Percentiles rank a stretch among this genome's conserved stretches.
Conservation (phyloP, 2,329 filamentous ascomycete species). For the Penicillium sp. region DNA sequence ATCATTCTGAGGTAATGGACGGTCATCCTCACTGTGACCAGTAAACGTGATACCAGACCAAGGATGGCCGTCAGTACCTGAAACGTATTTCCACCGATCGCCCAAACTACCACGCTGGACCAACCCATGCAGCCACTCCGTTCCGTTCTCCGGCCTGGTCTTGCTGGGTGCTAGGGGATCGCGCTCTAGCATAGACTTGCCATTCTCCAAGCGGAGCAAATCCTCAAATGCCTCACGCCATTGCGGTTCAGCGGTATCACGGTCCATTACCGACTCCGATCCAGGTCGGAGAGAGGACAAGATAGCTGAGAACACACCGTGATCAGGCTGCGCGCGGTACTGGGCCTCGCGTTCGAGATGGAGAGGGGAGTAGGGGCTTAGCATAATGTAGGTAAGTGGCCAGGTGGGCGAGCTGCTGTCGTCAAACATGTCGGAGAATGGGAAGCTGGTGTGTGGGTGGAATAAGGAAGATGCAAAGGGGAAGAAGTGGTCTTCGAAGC, state of each 20-base stretch:
- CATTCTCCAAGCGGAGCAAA: constrained; percentile 51
- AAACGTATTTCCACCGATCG: constrained; percentile 25
- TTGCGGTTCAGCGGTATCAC: constrained; percentile 37
- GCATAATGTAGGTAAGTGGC: constrained; percentile 46
- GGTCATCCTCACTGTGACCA: constrained; percentile 9
- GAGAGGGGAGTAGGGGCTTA: constrained; percentile 57
- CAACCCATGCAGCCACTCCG: constrained; percentile 43
- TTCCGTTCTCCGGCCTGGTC: constrained; percentile 27
- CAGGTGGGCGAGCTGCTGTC: constrained; percentile 38
- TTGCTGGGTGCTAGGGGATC: constrained; percentile 24
- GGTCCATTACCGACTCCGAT: constrained; percentile 26
- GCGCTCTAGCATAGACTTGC: constrained; percentile 42
- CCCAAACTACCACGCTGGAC: constrained; percentile 45
- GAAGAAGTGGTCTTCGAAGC: constrained; percentile 30
- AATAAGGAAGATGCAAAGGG: constrained; percentile 31
- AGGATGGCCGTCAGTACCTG: constrained; percentile 21
- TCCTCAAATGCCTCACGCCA: constrained; percentile 63
- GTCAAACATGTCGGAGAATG: constrained; percentile 34
- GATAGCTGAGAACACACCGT: constrained; percentile 35
- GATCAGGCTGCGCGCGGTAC: constrained; percentile 25
- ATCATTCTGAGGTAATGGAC: constrained; percentile 6
- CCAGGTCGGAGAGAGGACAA: constrained; percentile 31
- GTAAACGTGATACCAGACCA: constrained; percentile 26
- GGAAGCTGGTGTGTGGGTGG: constrained; percentile 27
- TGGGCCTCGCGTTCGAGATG: constrained; percentile 50